A percentile compares a stretch with the other conserved stretches of the same genome.
Conservation (phyloP, 108 stramenopile species). For the Seminavis robusta region DNA sequence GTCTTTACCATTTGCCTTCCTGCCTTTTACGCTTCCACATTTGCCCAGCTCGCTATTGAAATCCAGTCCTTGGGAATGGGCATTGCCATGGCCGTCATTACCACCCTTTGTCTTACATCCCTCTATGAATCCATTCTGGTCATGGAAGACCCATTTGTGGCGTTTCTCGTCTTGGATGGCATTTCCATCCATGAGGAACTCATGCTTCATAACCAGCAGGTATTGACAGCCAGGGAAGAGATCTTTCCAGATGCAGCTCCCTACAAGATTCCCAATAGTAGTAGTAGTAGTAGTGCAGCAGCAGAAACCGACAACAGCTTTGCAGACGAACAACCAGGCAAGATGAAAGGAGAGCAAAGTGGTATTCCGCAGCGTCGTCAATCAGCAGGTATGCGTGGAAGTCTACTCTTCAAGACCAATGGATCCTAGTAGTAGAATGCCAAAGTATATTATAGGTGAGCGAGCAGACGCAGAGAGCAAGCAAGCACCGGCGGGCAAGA, state of each 20-base stretch:
- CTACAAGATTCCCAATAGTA: no score
- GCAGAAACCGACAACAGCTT: no score
- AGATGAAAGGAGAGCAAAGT: no score
- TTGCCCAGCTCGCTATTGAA: slow-evolving; percentile 47
- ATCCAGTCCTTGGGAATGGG: slow-evolving; percentile 31
- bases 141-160: slow-evolving; percentile 57
- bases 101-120: slow-evolving; percentile 40
- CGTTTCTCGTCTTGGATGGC: slow-evolving; percentile 51
- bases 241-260: slow-evolving; percentile 38
- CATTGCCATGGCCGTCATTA: slow-evolving; percentile 41
- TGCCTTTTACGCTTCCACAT: slow-evolving; percentile 51
- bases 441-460: no score
- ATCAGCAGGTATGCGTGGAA: no score
- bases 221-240: slow-evolving; percentile 17
- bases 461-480: no score
- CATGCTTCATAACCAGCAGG: slow-evolving; percentile 16
- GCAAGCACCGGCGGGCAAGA: no score
- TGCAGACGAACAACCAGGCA: no score
- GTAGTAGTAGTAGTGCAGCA: no score
- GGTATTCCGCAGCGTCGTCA: no score
- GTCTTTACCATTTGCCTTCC: slow-evolving; percentile 50
- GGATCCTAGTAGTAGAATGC: no score
- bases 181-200: slow-evolving; percentile 45
- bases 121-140: slow-evolving; percentile 48
- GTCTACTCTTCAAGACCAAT: no score